A percentile compares a stretch with the other conserved stretches of the same genome.
Evolutionary conservation across 768 basidiomycete genomes (phyloP).

Genomic region (Boletus edulis): DNA sequence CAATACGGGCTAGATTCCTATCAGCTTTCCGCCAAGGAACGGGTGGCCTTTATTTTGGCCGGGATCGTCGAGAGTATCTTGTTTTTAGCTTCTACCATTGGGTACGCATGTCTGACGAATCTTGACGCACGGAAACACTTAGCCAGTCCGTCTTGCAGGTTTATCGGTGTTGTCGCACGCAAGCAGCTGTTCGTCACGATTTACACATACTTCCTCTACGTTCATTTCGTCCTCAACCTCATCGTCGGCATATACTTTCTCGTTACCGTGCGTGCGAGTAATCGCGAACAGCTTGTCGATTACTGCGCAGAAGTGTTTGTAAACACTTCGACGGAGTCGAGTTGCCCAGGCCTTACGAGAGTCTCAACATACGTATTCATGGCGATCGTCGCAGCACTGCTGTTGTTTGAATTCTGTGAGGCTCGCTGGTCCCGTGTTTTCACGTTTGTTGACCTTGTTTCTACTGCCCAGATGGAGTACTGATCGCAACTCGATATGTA

Average conservation of each 20-base stretch:
- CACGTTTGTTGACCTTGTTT: not conserved
- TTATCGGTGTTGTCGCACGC: slow-evolving; percentile 60
- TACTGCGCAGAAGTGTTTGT: slow-evolving; percentile 47
- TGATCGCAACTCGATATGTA: slow-evolving; percentile 54
- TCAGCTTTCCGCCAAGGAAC: slow-evolving; percentile 30
- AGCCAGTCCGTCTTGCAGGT: slow-evolving; percentile 34
- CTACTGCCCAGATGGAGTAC: slow-evolving; percentile 42
- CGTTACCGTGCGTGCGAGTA: slow-evolving; percentile 45
- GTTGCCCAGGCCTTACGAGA: slow-evolving; percentile 44
- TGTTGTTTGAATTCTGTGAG: slow-evolving; percentile 60
- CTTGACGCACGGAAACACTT: not conserved
- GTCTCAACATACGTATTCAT: slow-evolving; percentile 47
- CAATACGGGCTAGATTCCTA: slow-evolving; percentile 31
- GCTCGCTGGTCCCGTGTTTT: slow-evolving; percentile 4
- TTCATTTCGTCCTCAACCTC: slow-evolving; percentile 56
- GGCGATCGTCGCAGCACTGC: slow-evolving; percentile 40
- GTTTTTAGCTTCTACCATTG: slow-evolving; percentile 51
- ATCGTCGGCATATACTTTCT: slow-evolving; percentile 51
- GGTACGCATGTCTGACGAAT: slow-evolving; percentile 36
- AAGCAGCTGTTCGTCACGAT: slow-evolving; percentile 59
- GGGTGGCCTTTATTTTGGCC: slow-evolving; percentile 45
- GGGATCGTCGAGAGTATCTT: slow-evolving; percentile 55
- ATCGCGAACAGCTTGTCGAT: slow-evolving; percentile 39
- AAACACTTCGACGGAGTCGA: slow-evolving; percentile 38
- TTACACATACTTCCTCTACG: slow-evolving; percentile 55